phyloP scores from a whole-genome alignment of 1,139 yeast species.

The Kluyveromyces sp. region DNA sequence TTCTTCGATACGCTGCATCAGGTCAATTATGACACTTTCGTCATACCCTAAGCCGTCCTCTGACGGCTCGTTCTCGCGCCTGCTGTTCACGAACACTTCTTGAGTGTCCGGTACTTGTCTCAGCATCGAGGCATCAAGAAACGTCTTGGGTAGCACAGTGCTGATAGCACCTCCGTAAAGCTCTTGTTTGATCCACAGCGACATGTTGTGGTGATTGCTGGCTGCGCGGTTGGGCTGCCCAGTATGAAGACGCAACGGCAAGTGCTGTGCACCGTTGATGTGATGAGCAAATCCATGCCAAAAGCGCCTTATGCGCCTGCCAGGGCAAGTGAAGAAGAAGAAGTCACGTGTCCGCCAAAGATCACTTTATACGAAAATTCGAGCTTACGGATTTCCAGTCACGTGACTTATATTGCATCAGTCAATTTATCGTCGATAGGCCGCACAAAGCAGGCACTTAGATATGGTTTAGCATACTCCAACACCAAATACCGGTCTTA shows the following conservation, averaged over 20 bases:
- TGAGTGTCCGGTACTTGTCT: slow-evolving; percentile 86
- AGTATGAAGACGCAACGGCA: no score
- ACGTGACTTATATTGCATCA: background rate
- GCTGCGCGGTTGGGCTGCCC: no score
- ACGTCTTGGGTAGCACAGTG: slow-evolving; percentile 46
- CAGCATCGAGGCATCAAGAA: slow-evolving; percentile 64
- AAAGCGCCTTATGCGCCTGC: no score
- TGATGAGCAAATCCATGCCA: no score
- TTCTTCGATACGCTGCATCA: slow-evolving; percentile 51
- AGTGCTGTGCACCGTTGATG: no score
- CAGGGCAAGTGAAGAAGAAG: no score
- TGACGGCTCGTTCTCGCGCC: slow-evolving; percentile 30
- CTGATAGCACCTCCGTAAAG: slow-evolving; percentile 78
- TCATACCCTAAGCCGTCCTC: slow-evolving; percentile 38
- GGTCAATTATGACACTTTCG: slow-evolving; percentile 63
- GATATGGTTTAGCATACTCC: no score
- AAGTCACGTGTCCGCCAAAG: background rate
- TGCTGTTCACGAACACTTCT: slow-evolving; percentile 58
- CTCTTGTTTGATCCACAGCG: slow-evolving; percentile 10
- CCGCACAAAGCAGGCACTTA: no score
- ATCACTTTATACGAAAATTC: background rate
- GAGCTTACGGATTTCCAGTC: no score
- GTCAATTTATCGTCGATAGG: no score
- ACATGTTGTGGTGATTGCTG: background rate
- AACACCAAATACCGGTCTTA: no score